A percentile compares a stretch with the other conserved stretches of the same genome.
phyloP scores from a whole-genome alignment of 106 monocot genomes.

The Apostasia shenzhenica region DNA sequence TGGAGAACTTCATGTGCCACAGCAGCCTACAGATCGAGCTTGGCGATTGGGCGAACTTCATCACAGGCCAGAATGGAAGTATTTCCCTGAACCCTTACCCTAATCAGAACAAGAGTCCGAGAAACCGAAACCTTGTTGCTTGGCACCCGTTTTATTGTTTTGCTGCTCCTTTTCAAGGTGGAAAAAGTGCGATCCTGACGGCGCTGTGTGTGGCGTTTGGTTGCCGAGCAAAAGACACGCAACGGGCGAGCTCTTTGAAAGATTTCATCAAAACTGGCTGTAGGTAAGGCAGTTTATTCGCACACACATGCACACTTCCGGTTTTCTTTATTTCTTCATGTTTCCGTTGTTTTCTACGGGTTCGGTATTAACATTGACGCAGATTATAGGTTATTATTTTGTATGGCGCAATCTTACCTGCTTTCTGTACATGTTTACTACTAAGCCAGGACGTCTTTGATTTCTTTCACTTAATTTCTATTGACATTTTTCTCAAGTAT shows the following conservation, averaged over 20 bases:
- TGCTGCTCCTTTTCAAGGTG: constrained; percentile 31
- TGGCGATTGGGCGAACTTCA: constrained; percentile 85
- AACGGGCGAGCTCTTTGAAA: constrained; percentile 71
- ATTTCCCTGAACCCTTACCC: not conserved
- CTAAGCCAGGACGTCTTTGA: too few relatives aligned
- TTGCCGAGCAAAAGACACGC: constrained; percentile 78
- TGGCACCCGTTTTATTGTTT: not conserved
- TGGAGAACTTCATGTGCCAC: constrained; percentile 99
- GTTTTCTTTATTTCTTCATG: too few relatives aligned
- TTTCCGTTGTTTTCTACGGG: too few relatives aligned
- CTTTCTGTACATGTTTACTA: too few relatives aligned
- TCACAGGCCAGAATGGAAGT: constrained; percentile 99
- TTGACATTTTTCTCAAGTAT: too few relatives aligned
- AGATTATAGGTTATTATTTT: too few relatives aligned
- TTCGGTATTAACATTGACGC: too few relatives aligned
- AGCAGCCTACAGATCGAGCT: constrained; percentile 71
- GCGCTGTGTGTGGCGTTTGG: constrained; percentile 92
- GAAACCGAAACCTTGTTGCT: not conserved
- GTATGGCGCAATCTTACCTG: too few relatives aligned
- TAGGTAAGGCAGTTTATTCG: constrained; percentile 35
- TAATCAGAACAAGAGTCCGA: not conserved
- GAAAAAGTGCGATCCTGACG: constrained; percentile 92
- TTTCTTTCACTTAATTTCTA: too few relatives aligned
- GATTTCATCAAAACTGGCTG: constrained; percentile 97
- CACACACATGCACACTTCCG: not conserved